Base-by-base conservation (phyloP, 2,329 filamentous ascomycete genomes). In the Fusarium nygamai region DNA sequence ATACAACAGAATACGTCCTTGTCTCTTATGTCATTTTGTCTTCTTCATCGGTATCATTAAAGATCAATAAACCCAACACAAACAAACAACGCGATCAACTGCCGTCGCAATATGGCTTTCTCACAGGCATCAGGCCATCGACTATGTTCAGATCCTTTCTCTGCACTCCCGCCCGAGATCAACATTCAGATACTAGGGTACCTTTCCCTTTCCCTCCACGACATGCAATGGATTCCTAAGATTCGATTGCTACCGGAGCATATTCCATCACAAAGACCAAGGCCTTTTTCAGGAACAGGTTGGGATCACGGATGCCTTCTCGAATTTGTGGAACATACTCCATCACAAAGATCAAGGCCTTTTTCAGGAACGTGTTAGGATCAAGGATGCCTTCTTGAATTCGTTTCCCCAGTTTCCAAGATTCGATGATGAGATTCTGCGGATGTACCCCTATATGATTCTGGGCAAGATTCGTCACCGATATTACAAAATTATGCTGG, bases 261-360 rank as follows among this genome's bases (percentile, higher is more conserved):
- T 31, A 1, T 48, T 48, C 6, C 5, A 31, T 0, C 14, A n/a
- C 46, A 22, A 48, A 16, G 13, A 11, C 2, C 20, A 2, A 22
- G 19, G 5, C 0, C 46, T 31, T 0, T 22, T 48, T 1, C 27
- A 16, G 20, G 14, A 31, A 3, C 27, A 13, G 0, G 5, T 6
- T 11, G 13, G 13, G 0, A 29, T 48, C 6, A 48, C 29, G 3
- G 46, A 31, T 16, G 9, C 4, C 13, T 48, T 48, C 27, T 22
- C 20, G 46, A 1, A 48, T 11, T 16, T 36, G 8, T 36, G 46
- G 0, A 22, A 16, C 0, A 0, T 48, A 0, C 29, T 48, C 6
- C 4, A 31, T 0, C 20, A 22, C 20, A 22, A 48, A 16, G 13
- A 16, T 5, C 19, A 1, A 22, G 27, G 5, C 0, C 9, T 31